Conservation (phyloP, 2,329 filamentous ascomycete species). For the Scytalidium lignicola region DNA sequence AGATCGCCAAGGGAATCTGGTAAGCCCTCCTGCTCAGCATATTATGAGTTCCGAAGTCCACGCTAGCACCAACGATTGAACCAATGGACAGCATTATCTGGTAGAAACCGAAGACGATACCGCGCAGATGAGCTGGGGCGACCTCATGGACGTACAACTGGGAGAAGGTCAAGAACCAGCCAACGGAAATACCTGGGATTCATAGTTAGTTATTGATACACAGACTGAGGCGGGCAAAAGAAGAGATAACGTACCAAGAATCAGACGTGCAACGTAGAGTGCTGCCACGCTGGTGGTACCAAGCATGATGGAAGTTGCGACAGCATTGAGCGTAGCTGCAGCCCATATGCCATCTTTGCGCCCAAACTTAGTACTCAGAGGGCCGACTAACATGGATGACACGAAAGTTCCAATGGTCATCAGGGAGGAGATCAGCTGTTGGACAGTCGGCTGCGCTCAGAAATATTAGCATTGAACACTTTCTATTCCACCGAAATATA, state of each 20-base stretch:
- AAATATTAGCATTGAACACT: not conserved
- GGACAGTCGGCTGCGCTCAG: slow-evolving; percentile 37
- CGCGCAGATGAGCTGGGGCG: slow-evolving; percentile 42
- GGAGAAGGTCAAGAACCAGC: slow-evolving; percentile 41
- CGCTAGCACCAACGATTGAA: slow-evolving; percentile 38
- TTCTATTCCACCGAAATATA: too few relatives aligned
- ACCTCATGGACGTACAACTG: slow-evolving; percentile 45
- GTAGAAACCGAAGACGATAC: slow-evolving; percentile 42
- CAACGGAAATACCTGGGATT: slow-evolving; percentile 31
- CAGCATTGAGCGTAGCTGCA: slow-evolving; percentile 37
- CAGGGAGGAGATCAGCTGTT: slow-evolving; percentile 45
- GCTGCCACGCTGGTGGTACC: slow-evolving; percentile 33
- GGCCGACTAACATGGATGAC: slow-evolving; percentile 41
- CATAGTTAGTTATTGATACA: not conserved
- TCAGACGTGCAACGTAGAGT: slow-evolving; percentile 40
- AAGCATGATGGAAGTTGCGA: slow-evolving; percentile 40
- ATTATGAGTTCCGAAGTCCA: slow-evolving; percentile 36
- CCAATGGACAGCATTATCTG: slow-evolving; percentile 44
- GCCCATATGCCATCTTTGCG: slow-evolving; percentile 41
- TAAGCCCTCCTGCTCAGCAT: slow-evolving; percentile 35
- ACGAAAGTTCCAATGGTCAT: slow-evolving; percentile 45
- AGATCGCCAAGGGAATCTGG: slow-evolving; percentile 40
- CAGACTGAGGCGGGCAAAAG: not conserved
- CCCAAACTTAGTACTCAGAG: slow-evolving; percentile 42
- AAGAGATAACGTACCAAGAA: slow-evolving; percentile 27